These are phyloP conservation scores for Phylloporus sp. DNA, from an alignment of 768 basidiomycete genomes.

Conservation along the genomic window DNA sequence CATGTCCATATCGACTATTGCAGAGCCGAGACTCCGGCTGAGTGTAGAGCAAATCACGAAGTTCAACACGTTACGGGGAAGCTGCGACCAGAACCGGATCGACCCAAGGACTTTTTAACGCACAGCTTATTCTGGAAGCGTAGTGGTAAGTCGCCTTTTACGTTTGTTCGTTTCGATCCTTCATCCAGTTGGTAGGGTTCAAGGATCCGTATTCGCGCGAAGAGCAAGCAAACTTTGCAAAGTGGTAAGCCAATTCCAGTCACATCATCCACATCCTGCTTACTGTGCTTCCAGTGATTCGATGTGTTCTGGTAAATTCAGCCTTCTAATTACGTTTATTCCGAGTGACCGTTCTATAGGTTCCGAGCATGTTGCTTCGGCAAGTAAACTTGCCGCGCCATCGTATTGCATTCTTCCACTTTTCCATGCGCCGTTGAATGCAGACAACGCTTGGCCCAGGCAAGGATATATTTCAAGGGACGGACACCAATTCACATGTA, in stretches of 20 bases:
- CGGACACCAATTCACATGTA: constrained; percentile 53
- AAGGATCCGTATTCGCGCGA: constrained; percentile 60
- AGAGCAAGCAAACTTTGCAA: constrained; percentile 48
- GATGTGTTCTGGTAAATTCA: constrained; percentile 44
- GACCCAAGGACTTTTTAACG: constrained; percentile 52
- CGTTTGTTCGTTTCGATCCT: neutral
- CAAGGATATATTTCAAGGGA: constrained; percentile 51
- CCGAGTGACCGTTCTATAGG: constrained; percentile 30
- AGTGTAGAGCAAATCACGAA: constrained; percentile 40
- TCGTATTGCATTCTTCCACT: constrained; percentile 55
- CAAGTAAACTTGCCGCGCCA: constrained; percentile 37
- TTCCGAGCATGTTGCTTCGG: constrained; percentile 43
- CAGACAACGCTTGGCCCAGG: constrained; percentile 19
- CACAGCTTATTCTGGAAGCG: constrained; percentile 56
- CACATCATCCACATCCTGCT: neutral
- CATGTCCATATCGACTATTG: constrained; percentile 58
- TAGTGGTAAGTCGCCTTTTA: constrained; percentile 36
- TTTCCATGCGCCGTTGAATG: constrained; percentile 41
- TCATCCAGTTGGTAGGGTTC: constrained; percentile 40
- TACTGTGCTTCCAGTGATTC: constrained; percentile 36
- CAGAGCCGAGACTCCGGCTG: constrained; percentile 30
- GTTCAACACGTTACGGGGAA: constrained; percentile 40
- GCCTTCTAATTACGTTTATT: neutral
- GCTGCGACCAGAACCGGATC: constrained; percentile 43
- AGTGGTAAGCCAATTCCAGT: constrained; percentile 39